These are phyloP conservation scores for Diplodia sapinea DNA, from an alignment of 2,329 filamentous ascomycete genomes.

Conservation along the genomic window DNA sequence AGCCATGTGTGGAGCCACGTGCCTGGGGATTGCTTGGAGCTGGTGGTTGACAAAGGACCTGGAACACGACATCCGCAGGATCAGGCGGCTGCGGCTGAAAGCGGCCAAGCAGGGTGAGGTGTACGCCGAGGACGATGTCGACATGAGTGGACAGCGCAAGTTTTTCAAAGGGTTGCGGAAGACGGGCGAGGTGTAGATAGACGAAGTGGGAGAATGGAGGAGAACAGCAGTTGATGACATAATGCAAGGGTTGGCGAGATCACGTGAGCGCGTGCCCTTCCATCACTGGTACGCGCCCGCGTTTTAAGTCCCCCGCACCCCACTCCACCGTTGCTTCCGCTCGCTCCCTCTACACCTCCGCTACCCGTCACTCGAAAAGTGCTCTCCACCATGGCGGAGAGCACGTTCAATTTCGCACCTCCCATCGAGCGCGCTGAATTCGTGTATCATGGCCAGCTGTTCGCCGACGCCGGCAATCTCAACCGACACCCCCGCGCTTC, in stretches of 20 bases:
- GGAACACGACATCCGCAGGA: conserved; percentile 48
- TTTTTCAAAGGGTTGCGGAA: conserved; percentile 4
- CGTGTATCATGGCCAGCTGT: conserved; percentile 41
- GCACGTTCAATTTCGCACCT: conserved; percentile 41
- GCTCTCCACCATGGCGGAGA: not conserved
- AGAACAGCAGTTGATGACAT: not conserved
- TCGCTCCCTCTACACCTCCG: not conserved
- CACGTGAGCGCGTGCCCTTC: not conserved
- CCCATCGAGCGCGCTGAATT: conserved; percentile 41
- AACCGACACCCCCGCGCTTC: conserved; percentile 43
- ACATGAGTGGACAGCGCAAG: conserved; percentile 15
- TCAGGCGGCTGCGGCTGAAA: conserved; percentile 35
- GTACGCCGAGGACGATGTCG: conserved; percentile 28
- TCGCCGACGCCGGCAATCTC: conserved; percentile 42
- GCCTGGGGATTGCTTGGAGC: conserved; percentile 48
- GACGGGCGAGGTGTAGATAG: not conserved
- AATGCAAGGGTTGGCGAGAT: not conserved
- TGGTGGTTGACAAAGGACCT: conserved; percentile 53
- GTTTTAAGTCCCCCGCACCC: not conserved
- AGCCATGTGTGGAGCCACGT: conserved; percentile 38
- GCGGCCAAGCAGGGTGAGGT: conserved; percentile 35
- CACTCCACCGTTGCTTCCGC: not conserved
- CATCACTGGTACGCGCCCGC: not conserved
- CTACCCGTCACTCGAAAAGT: not conserved
- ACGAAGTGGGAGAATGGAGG: not conserved